Percentiles rank a stretch among this genome's conserved stretches.
These are phyloP conservation scores for Cryphonectria nitschkei DNA, from an alignment of 2,329 filamentous ascomycete species.

Conservation along the genomic window DNA sequence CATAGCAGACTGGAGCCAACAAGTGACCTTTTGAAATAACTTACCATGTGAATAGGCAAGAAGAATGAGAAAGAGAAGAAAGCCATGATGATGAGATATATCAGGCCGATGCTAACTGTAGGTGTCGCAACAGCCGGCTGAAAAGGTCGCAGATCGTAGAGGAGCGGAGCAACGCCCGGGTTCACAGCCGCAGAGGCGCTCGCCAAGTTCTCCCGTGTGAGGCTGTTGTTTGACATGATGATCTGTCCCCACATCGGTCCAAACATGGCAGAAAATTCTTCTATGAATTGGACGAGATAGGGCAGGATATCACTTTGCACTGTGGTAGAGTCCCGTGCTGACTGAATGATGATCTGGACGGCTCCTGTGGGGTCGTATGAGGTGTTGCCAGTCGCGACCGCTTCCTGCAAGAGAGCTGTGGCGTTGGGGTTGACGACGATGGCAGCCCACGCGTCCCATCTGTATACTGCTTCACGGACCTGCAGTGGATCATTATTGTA, in stretches of 20 bases:
- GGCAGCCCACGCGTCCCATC: slow-evolving; percentile 62
- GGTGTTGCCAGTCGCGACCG: slow-evolving; percentile 56
- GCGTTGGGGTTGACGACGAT: slow-evolving; percentile 67
- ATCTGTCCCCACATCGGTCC: slow-evolving; percentile 48
- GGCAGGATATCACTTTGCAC: slow-evolving; percentile 58
- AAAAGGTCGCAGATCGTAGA: slow-evolving; percentile 63
- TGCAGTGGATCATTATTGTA: slow-evolving; percentile 60
- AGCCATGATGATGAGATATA: slow-evolving; percentile 69
- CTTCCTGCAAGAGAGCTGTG: slow-evolving; percentile 58
- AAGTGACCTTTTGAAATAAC: slow-evolving; percentile 9
- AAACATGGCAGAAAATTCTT: slow-evolving; percentile 50
- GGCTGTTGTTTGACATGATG: slow-evolving; percentile 46
- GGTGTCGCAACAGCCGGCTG: slow-evolving; percentile 57
- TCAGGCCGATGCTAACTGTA: slow-evolving; percentile 64
- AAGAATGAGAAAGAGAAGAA: slow-evolving; percentile 71
- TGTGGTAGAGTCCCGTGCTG: slow-evolving; percentile 60
- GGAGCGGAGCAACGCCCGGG: slow-evolving; percentile 37
- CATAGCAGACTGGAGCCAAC: not conserved
- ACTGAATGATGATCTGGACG: slow-evolving; percentile 58
- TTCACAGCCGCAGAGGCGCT: slow-evolving; percentile 38
- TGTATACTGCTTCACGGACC: slow-evolving; percentile 62
- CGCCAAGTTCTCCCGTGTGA: slow-evolving; percentile 36
- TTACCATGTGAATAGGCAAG: slow-evolving; percentile 61
- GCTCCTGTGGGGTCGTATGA: slow-evolving; percentile 64
- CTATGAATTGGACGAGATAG: slow-evolving; percentile 51